Evolutionary conservation across 2,329 filamentous ascomycete genomes (phyloP).

Genomic region (Chaetomiaceae sp.): DNA sequence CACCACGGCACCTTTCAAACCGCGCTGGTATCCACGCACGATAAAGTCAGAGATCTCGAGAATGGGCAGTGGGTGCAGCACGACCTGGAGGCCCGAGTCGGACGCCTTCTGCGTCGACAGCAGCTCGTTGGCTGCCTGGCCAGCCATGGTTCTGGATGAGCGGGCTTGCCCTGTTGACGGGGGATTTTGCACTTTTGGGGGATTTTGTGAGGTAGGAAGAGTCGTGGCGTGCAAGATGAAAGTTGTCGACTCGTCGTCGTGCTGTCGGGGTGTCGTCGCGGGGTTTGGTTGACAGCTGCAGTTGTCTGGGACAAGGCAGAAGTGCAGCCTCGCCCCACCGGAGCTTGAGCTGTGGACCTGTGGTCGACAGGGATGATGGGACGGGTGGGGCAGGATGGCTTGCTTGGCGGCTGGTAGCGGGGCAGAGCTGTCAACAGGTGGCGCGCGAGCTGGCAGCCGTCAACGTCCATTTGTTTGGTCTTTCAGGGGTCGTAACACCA

Average conservation of each 20-base stretch:
- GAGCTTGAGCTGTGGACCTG: slow-evolving; percentile 9
- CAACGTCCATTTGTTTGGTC: neutral
- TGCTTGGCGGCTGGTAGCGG: neutral
- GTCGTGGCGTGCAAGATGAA: too few species aligned
- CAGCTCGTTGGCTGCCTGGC: slow-evolving; percentile 48
- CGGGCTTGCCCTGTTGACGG: too few species aligned
- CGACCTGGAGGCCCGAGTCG: slow-evolving; percentile 71
- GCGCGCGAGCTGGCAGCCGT: neutral
- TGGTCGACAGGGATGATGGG: too few species aligned
- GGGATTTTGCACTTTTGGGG: neutral
- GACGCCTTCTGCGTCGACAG: slow-evolving; percentile 62
- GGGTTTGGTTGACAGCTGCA: neutral
- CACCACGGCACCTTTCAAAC: slow-evolving; percentile 69
- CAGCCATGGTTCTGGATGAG: slow-evolving; percentile 40
- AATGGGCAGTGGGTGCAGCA: slow-evolving; percentile 89
- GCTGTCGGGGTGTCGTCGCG: neutral
- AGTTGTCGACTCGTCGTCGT: too few species aligned
- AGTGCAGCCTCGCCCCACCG: slow-evolving; percentile 23
- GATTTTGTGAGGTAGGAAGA: too few species aligned
- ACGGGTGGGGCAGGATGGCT: too few species aligned
- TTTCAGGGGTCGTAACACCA: neutral
- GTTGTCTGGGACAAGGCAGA: slow-evolving; percentile 21
- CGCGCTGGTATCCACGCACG: slow-evolving; percentile 78
- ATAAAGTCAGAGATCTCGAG: slow-evolving; percentile 97
- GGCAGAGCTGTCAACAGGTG: slow-evolving; percentile 2